phyloP scores from a whole-genome alignment of 2,329 filamentous ascomycete species.

The Alternaria viburni region DNA sequence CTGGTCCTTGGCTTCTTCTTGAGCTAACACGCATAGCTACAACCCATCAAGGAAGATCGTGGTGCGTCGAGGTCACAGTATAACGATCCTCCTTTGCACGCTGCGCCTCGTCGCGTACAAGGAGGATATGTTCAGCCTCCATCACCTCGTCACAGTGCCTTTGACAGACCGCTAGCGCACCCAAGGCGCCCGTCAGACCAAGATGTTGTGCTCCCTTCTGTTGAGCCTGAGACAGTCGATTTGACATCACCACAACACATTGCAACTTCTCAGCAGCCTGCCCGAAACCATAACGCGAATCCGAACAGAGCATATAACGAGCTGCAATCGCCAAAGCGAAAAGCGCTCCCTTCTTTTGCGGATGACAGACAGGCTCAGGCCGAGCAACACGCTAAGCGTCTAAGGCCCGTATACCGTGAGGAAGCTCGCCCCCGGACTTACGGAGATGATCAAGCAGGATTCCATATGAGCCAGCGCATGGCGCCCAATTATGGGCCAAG shows the following conservation, averaged over 20 bases:
- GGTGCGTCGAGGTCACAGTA: constrained; percentile 22
- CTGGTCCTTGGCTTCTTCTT: not conserved
- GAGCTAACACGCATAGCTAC: constrained; percentile 38
- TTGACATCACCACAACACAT: constrained; percentile 22
- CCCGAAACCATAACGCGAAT: constrained; percentile 10
- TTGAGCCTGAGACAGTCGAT: constrained; percentile 39
- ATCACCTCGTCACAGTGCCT: constrained; percentile 16
- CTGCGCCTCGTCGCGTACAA: constrained; percentile 15
- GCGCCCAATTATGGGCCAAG: constrained; percentile 14
- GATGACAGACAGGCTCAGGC: constrained; percentile 10
- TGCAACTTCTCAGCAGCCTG: constrained; percentile 4
- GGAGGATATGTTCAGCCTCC: constrained; percentile 18
- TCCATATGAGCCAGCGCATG: constrained; percentile 9
- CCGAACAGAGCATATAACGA: constrained; percentile 10
- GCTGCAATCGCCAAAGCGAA: constrained; percentile 27
- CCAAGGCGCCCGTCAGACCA: constrained; percentile 37
- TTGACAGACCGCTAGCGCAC: constrained; percentile 20
- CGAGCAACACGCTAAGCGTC: constrained; percentile 18
- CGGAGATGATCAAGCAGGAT: constrained; percentile 1
- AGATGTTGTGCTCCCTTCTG: constrained; percentile 42
- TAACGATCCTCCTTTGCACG: constrained; percentile 12
- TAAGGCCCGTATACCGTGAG: constrained; percentile 20
- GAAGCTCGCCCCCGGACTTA: constrained; percentile 4
- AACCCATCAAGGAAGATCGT: constrained; percentile 31
- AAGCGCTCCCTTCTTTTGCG: constrained; percentile 13